phyloP scores from a whole-genome alignment of 805 yeast genomes.

The Yarrowia keelungensis region DNA sequence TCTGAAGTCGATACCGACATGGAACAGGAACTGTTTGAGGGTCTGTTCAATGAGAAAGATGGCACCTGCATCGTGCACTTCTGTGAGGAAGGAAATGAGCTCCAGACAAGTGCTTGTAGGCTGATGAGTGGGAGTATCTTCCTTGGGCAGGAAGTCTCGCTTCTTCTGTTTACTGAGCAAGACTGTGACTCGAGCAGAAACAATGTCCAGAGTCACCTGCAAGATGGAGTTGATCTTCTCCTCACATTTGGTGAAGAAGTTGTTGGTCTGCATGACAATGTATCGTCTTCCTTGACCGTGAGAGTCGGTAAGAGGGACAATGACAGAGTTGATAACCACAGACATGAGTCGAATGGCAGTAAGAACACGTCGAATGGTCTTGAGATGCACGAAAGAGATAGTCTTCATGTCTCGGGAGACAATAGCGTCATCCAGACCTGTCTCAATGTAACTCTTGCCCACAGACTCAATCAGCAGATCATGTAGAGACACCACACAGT shows the following conservation, averaged over 20 bases:
- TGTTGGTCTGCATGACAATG: constrained; percentile 67
- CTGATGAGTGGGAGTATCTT: constrained; percentile 55
- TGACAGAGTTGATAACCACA: constrained; percentile 72
- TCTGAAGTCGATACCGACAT: constrained; percentile 65
- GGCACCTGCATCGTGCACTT: constrained; percentile 52
- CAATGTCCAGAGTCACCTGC: constrained; percentile 62
- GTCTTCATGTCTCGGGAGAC: constrained; percentile 14
- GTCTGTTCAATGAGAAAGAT: constrained; percentile 57
- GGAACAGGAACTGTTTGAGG: constrained; percentile 58
- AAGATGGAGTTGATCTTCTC: constrained; percentile 68
- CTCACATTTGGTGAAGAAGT: constrained; percentile 66
- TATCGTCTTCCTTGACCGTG: constrained; percentile 63
- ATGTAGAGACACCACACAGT: constrained; percentile 67
- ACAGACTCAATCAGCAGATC: constrained; percentile 71
- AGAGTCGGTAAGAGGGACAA: constrained; percentile 74
- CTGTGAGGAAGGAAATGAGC: constrained; percentile 60
- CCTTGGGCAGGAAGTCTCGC: constrained; percentile 66
- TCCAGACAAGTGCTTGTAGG: constrained; percentile 64
- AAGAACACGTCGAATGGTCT: constrained; percentile 59
- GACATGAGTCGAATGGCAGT: constrained; percentile 72
- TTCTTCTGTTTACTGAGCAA: constrained; percentile 71
- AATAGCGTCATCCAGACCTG: constrained; percentile 71
- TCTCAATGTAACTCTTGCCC: constrained; percentile 75
- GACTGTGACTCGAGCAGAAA: constrained; percentile 58
- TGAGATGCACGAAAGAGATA: constrained; percentile 57